Conservation (phyloP, 768 basidiomycete genomes). For the Atractiella rhizophila region DNA sequence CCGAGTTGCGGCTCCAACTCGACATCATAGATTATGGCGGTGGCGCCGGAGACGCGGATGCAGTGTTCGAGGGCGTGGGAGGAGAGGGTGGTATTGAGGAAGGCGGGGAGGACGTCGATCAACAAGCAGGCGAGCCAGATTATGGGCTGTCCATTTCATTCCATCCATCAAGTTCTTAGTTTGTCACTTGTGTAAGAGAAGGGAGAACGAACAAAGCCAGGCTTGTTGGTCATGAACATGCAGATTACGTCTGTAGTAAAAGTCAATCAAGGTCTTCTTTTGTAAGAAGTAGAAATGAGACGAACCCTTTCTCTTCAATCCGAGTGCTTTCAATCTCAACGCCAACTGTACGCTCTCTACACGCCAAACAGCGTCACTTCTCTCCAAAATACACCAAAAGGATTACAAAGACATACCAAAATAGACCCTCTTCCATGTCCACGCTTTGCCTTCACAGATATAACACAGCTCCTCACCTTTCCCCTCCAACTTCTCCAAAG, state of each 20-base stretch:
- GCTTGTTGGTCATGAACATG: conserved; percentile 12
- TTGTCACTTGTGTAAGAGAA: background rate
- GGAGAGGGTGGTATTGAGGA: conserved; percentile 13
- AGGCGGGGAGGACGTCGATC: conserved; percentile 10
- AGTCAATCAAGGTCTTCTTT: conserved; percentile 7
- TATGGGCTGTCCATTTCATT: too few species aligned
- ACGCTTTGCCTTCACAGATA: conserved; percentile 1
- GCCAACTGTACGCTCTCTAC: too few species aligned
- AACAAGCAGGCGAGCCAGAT: conserved; percentile 10
- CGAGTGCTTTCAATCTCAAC: background rate
- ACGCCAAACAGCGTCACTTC: background rate
- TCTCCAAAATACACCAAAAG: background rate
- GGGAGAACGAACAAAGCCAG: background rate
- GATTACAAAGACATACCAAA: background rate
- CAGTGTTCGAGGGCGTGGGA: conserved; percentile 8
- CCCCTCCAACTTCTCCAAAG: too few species aligned
- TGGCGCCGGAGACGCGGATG: conserved; percentile 3
- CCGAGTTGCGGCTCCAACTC: conserved; percentile 3
- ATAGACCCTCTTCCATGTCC: conserved; percentile 5
- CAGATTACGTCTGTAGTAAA: conserved; percentile 7
- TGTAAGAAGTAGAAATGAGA: background rate
- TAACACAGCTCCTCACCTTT: conserved; percentile 3
- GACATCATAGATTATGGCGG: conserved; percentile 9
- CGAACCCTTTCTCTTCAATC: background rate
- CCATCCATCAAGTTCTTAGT: too few species aligned